Evolutionary conservation across 768 basidiomycete genomes (phyloP), one percentile per base, ranked within the genome.

Genomic region (Termitomyces sp.): DNA sequence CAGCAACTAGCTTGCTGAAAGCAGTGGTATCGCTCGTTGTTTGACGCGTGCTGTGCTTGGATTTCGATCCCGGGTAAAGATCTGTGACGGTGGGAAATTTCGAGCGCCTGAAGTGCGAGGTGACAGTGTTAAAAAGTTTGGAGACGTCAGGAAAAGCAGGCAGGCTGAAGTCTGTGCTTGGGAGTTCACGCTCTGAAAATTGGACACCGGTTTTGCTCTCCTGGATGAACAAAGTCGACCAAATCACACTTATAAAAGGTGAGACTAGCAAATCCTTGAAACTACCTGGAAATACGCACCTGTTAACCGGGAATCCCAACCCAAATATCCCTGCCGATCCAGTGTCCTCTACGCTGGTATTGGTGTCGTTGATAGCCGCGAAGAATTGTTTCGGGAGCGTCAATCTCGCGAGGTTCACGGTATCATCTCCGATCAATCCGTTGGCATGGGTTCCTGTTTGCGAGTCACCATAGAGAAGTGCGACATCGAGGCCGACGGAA

Each of bases 281-380:
- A n/a, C n/a, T n/a, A n/a, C n/a, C n/a, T n/a, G 43, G 46, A 40
- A 14, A 16, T 5, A 49, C 47, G 16, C 8, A 87, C 88, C 88
- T 90, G 60, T 86, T 87, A 14, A 82, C 67, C 3, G 89, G 88
- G 61, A 91, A 91, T 0, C 91, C 89, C 10, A 91, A 74, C 0
- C 90, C 90, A 56, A 91, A 78, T 42, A 91, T 89, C 2, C 89
- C 90, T 16, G 81, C 78, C 18, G 82, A 76, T 1, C 82, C 82
- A 1, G 79, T 82, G 40, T 81, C 75, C 37, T 78, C 63, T 8
- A 90, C 76, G 22, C 77, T 84, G 2, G 87, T 86, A 61, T 89
- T 86, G 3, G 90, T 93, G 53, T 80, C 69, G 63, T 85, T 83
- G 53, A 91, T 84, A 8, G 87, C 82, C 9, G 82, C 86, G 58